These are phyloP conservation scores for Fusarium caatingaense DNA, from an alignment of 2,329 filamentous ascomycete species.

Conservation along the genomic window DNA sequence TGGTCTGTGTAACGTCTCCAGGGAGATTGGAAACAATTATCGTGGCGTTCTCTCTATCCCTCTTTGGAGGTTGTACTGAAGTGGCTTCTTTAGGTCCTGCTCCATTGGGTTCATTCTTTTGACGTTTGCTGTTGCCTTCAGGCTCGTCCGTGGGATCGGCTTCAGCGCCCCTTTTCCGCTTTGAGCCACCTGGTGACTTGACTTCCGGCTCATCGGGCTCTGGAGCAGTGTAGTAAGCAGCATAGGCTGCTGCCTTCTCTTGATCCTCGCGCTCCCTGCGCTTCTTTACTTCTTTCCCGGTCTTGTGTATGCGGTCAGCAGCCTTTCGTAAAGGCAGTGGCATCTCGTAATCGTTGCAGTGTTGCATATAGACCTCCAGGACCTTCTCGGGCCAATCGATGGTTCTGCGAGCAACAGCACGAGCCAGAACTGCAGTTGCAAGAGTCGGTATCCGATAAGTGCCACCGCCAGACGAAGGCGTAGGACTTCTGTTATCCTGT, in stretches of 20 bases:
- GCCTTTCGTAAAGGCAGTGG: constrained; percentile 79
- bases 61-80: constrained; percentile 63
- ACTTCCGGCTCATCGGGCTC: constrained; percentile 39
- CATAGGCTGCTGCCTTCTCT: constrained; percentile 66
- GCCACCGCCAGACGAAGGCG: constrained; percentile 58
- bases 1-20: constrained; percentile 72
- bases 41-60: constrained; percentile 91
- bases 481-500: constrained; percentile 63
- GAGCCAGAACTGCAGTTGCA: constrained; percentile 80
- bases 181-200: constrained; percentile 60
- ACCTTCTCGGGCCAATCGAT: constrained; percentile 83
- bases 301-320: constrained; percentile 77
- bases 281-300: constrained; percentile 70
- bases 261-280: constrained; percentile 74
- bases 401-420: constrained; percentile 71
- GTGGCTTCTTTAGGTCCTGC: constrained; percentile 37
- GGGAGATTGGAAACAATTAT: constrained; percentile 85
- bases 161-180: constrained; percentile 79
- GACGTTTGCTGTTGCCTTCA: constrained; percentile 73
- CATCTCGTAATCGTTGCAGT: constrained; percentile 91
- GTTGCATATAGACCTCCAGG: constrained; percentile 77
- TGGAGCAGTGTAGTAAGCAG: constrained; percentile 51
- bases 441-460: constrained; percentile 73
- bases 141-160: constrained; percentile 55
- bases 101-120: constrained; percentile 60